Base-by-base conservation (phyloP, 768 basidiomycete species). In the Auriscalpium orientale region DNA sequence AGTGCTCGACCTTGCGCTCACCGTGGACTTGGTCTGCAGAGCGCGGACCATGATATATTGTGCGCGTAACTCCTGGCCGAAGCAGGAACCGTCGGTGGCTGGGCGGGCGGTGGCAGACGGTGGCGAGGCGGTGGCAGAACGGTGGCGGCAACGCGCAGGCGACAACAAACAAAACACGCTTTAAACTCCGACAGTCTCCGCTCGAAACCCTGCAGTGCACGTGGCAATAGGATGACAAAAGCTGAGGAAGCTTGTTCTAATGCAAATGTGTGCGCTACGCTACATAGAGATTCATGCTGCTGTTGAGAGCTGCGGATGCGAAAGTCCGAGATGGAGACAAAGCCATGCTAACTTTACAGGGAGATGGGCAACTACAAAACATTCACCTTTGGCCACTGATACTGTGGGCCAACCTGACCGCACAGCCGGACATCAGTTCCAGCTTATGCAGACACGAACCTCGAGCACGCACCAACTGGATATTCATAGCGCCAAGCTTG, bases 401-500 rank as follows among this genome's bases (percentile, higher is more conserved):
- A 81, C 62, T 79, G 77, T 1, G 81, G 80, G 16, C 81, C 81
- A 61, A 82, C 75, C 80, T 82, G 53, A 43, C 40, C 40, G 47
- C 13, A 22, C 34, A 7, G 37, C 40, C 8, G 56, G 62, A 46
- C 11, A 58, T 44, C 16, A 33, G 13, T 20, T 20, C 13, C 28
- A 56, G 5, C 16, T 8, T 20, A 49, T 43, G 34, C 18, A 20
- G 36, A 4, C 13, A 22, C 6, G 21, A 56, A n/a, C 12, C 7
- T 11, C 28, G 7, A 46, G 34, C 44, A 64, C 76, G 53, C 62
- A 89, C 89, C 77, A 86, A 80, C 65, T 86, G 81, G 51, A 98
- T 86, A 74, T 86, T 89, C 80, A 94, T 90, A 49, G 81, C 74
- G 43, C 88, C 95, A 64, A 97, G 63, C 70, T 83, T 85, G 73